Evolutionary conservation across 2,329 filamentous ascomycete species (phyloP).

Genomic region (Daldinia eschscholtzii): DNA sequence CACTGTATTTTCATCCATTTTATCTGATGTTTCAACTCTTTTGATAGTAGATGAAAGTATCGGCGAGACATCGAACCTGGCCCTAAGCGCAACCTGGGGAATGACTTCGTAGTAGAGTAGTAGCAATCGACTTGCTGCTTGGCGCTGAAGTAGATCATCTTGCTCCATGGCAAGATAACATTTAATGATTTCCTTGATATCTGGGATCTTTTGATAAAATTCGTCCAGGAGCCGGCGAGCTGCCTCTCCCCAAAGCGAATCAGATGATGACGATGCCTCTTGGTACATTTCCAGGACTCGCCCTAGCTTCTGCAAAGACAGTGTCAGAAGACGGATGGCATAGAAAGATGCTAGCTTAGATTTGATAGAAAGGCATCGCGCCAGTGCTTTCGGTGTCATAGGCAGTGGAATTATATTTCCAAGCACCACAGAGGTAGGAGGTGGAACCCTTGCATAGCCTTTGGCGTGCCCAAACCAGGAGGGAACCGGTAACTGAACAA

Average conservation of each 20-base stretch:
- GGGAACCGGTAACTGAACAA: conserved; percentile 81
- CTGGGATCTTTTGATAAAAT: conserved; percentile 82
- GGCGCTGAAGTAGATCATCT: conserved; percentile 79
- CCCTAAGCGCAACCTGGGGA: conserved; percentile 82
- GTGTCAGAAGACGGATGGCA: conserved; percentile 80
- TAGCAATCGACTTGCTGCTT: conserved; percentile 82
- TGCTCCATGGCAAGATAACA: conserved; percentile 77
- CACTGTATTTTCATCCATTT: conserved; percentile 63
- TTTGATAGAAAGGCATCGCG: conserved; percentile 81
- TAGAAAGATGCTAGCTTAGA: conserved; percentile 87
- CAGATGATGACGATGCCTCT: conserved; percentile 56
- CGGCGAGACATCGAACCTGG: conserved; percentile 89
- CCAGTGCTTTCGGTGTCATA: conserved; percentile 82
- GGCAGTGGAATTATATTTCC: conserved; percentile 89
- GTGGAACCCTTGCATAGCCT: conserved; percentile 75
- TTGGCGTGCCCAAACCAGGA: conserved; percentile 75
- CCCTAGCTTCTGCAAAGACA: conserved; percentile 83
- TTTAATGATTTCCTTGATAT: conserved; percentile 83
- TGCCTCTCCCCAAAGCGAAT: conserved; percentile 77
- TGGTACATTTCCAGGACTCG: conserved; percentile 72
- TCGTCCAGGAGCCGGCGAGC: conserved; percentile 75
- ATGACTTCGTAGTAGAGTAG: conserved; percentile 87
- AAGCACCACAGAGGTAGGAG: conserved; percentile 81
- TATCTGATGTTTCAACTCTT: conserved; percentile 67
- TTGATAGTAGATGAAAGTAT: conserved; percentile 77